Percentiles rank a stretch among this genome's conserved stretches.
phyloP scores from a whole-genome alignment of 1,284 basidiomycete species.

The Fomitopsis betulina region DNA sequence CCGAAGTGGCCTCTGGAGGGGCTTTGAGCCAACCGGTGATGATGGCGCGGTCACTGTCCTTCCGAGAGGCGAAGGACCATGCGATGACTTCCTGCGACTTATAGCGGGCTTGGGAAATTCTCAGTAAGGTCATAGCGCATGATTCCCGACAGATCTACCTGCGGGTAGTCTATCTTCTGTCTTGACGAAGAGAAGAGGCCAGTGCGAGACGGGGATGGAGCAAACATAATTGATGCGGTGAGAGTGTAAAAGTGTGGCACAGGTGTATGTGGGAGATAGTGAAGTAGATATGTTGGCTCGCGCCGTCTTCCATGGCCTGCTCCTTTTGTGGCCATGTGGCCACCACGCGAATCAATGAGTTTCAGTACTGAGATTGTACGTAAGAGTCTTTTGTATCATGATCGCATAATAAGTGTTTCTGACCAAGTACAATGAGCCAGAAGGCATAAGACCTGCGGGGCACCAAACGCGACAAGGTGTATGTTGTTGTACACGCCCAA shows the following conservation, averaged over 20 bases:
- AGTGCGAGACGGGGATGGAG: background rate
- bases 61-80: background rate
- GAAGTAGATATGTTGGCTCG: background rate
- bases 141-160: background rate
- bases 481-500: too few relatives aligned
- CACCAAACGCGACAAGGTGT: too few relatives aligned
- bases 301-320: background rate
- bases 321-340: background rate
- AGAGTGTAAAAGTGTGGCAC: background rate
- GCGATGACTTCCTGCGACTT: background rate
- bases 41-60: background rate
- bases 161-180: background rate
- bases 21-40: background rate
- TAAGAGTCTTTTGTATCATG: too few relatives aligned
- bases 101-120: background rate
- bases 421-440: too few relatives aligned
- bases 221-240: background rate
- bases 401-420: background rate
- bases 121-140: too few relatives aligned
- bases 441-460: background rate
- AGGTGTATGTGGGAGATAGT: background rate
- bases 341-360: background rate
- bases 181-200: background rate
- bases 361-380: too few relatives aligned
- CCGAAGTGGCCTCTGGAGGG: background rate